phyloP scores from a whole-genome alignment of 228 moss, liverwort and hornwort genomes.

The Sphagnum fallax region DNA sequence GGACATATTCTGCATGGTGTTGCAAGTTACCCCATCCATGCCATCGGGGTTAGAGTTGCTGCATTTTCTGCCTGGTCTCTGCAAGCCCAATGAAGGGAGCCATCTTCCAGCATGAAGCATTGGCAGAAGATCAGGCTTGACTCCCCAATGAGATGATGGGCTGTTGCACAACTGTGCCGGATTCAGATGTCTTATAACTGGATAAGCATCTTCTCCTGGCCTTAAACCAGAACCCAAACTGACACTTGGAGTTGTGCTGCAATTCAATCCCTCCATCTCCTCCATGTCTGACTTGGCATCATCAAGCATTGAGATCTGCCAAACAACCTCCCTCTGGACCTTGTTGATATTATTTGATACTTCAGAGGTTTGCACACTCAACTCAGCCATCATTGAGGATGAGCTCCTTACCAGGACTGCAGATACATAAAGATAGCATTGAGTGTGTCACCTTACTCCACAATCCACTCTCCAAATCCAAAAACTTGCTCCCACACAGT shows the following conservation, averaged over 20 bases:
- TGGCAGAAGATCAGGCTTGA: too few relatives aligned
- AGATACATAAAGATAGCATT: slow-evolving; percentile 80
- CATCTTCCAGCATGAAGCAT: too few relatives aligned
- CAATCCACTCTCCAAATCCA: slow-evolving; percentile 53
- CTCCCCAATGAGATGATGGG: too few relatives aligned
- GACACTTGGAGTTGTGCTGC: slow-evolving; percentile 11
- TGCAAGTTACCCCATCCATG: too few relatives aligned
- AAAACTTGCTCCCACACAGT: slow-evolving; percentile 53
- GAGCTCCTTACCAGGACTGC: slow-evolving; percentile 87
- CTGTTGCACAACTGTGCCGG: too few relatives aligned
- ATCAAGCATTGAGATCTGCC: slow-evolving; percentile 82
- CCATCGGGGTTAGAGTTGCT: too few relatives aligned
- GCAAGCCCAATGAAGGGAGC: too few relatives aligned
- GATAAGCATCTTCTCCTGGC: too few relatives aligned
- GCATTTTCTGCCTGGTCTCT: slow-evolving; percentile 69
- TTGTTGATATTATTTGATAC: slow-evolving; percentile 63
- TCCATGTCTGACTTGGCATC: slow-evolving; percentile 76
- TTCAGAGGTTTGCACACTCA: slow-evolving; percentile 61
- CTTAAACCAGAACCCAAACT: too few relatives aligned
- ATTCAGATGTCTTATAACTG: too few relatives aligned
- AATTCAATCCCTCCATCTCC: slow-evolving; percentile 47
- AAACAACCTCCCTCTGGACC: slow-evolving; percentile 79
- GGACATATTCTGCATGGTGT: too few relatives aligned
- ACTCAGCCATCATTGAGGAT: slow-evolving; percentile 83
- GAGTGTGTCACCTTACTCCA: slow-evolving; percentile 60